These are phyloP conservation scores for Oryza rufipogon DNA, from an alignment of 176 grass and related monocot genomes.

Conservation along the genomic window DNA sequence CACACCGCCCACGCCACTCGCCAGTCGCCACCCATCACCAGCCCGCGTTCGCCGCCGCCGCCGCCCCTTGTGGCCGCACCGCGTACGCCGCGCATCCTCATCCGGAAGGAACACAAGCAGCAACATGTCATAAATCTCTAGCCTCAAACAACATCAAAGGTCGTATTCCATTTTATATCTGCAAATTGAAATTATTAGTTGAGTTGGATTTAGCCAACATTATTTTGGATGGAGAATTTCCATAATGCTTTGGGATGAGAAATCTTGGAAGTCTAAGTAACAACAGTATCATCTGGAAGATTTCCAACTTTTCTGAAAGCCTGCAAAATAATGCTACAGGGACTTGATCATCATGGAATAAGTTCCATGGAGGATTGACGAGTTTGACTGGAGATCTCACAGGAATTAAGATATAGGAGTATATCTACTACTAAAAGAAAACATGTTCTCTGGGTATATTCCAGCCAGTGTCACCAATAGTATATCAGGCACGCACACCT, in stretches of 20 bases:
- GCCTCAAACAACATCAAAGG: no score
- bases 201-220: not conserved
- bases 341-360: conserved; percentile 31
- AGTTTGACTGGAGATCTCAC: no score
- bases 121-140: no score
- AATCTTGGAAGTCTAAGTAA: rapidly evolving
- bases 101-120: no score
- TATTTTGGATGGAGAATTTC: not conserved
- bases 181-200: rapidly evolving
- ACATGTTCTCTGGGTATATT: not conserved
- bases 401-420: not conserved
- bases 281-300: conserved; percentile 33
- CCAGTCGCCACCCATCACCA: no score
- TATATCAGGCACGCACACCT: no score
- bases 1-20: no score
- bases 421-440: not conserved
- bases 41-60: no score
- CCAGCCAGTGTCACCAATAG: not conserved
- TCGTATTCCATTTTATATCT: no score
- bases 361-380: no score
- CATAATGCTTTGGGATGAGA: not conserved
- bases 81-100: no score
- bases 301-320: not conserved
- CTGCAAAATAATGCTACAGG: not conserved
- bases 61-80: no score